Base-by-base conservation (phyloP, 805 yeast species). In the Nakazawaea laoshanensis region DNA sequence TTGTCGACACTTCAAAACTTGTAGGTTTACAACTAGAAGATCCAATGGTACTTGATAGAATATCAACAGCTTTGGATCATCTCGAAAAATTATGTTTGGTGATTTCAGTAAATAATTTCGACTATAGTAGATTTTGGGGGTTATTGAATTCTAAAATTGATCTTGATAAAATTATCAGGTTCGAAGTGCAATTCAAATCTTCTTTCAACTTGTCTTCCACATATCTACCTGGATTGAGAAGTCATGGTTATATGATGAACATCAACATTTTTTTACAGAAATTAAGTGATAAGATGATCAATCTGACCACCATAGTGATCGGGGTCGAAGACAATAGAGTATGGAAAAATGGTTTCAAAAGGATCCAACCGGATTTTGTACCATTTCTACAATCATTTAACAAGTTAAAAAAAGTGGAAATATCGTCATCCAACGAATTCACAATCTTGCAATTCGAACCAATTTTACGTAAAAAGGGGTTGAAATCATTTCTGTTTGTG, bases 331-430 rank as follows among this genome's bases (percentile, higher is more conserved):
- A 34, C 20, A 7, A 24, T 4, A 19, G 37, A 20, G 13, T n/a
- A 19, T 7, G 14, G 22, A 17, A 15, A 7, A 32, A 22, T 24
- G 19, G 18, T 4, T 29, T 13, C 18, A 29, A 29, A 17, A 34
- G 25, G 21, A 24, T 29, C 9, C 37, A 34, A 14, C 37, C 37
- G 6, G 30, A 34, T 24, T 24, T 34, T 7, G 19, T 10, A 8
- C 14, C 11, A 8, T 29, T 34, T 17, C 22, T 32, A 10, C n/a
- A 11, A 17, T 1, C 4, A 17, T 13, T 13, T 17, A 7, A 12
- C 7, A 21, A 20, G 16, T 27, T 34, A n/a, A 7, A 19, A 3
- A 13, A 18, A 16, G 21, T 34, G 17, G 22, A 19, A 15, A 16
- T 34, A 6, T 29, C 29, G 15, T 20, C 29, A 7, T 18, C 22